Conservation (phyloP, 176 grass and related monocot species). For the Triticum turgidum region DNA sequence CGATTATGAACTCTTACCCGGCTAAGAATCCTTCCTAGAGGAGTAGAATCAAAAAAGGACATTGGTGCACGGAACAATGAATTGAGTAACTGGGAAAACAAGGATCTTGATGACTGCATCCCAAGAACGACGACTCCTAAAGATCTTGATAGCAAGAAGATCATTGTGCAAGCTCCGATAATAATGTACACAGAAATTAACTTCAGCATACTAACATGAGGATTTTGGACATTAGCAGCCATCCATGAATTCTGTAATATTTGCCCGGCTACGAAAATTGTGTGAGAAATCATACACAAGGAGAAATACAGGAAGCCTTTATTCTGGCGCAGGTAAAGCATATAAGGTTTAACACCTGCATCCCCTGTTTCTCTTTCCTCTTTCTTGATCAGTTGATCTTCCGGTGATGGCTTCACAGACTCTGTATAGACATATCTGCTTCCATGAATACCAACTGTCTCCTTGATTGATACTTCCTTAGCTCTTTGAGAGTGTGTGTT, state of each 20-base stretch:
- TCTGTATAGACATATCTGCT: conserved; percentile 24
- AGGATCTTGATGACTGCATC: conserved; percentile 75
- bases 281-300: conserved; percentile 43
- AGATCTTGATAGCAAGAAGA: conserved; percentile 71
- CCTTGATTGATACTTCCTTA: conserved; percentile 39
- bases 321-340: conserved; percentile 66
- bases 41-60: conserved; percentile 92
- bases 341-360: conserved; percentile 73
- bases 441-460: conserved; percentile 38
- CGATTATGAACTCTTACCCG: conserved; percentile 52
- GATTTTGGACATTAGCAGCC: conserved; percentile 83
- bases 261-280: conserved; percentile 62
- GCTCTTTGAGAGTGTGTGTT: not conserved
- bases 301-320: conserved; percentile 70
- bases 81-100: conserved; percentile 74
- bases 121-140: conserved; percentile 52
- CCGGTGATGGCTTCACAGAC: conserved; percentile 25
- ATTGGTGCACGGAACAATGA: conserved; percentile 81
- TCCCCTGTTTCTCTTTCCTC: conserved; percentile 91
- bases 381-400: conserved; percentile 78
- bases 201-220: conserved; percentile 55
- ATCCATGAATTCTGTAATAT: conserved; percentile 93
- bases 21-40: conserved; percentile 88
- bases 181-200: conserved; percentile 77
- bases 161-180: conserved; percentile 48